Base-by-base conservation (phyloP, 1,139 yeast species). In the Lodderomyces elongisporus region DNA sequence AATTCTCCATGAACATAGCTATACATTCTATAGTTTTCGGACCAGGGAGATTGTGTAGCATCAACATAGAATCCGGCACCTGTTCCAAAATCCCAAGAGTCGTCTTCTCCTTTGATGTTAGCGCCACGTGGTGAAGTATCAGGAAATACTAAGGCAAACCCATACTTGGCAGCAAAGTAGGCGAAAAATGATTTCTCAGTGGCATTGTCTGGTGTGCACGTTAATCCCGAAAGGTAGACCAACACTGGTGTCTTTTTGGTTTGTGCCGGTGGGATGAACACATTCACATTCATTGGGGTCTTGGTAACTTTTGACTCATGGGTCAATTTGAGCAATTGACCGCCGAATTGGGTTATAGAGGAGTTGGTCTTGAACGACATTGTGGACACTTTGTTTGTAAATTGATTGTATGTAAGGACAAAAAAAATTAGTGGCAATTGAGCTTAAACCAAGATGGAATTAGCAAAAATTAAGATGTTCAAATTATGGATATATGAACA, bases 81-180 rank as follows among this genome's bases (percentile, higher is more conserved):
- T 2, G 89, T 70, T 14, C 98, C 98, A 51, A 91, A 85, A 55
- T 88, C 96, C 77, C 82, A 91, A 14, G 74, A 55, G 26, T 82
- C 93, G 51, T 84, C 85, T 53, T 87, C 95, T 23, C 95, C 95
- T 28, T 73, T 79, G 40, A 81, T 66, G 38, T 69, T 67, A n/a
- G 85, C 84, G n/a, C 95, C 96, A 46, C 97, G 77, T 36, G 98
- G 97, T 3, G 97, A 89, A 3, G 98, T 91, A 57, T 91, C 98
- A 13, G 98, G 97, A 57, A 84, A 89, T 2, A 91, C 85, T 16
- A 91, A 60, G 0, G 94, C 95, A 56, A 91, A 80, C 2, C 95
- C 95, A 51, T 77, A 76, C 51, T 82, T 74, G 44, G 79, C 74
- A 7, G 96, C 96, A 56, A 79, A 80, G 40, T 79, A 76, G 49